These are phyloP conservation scores for Crithidia acanthocephali DNA, from an alignment of 208 protist genomes.

Conservation along the genomic window DNA sequence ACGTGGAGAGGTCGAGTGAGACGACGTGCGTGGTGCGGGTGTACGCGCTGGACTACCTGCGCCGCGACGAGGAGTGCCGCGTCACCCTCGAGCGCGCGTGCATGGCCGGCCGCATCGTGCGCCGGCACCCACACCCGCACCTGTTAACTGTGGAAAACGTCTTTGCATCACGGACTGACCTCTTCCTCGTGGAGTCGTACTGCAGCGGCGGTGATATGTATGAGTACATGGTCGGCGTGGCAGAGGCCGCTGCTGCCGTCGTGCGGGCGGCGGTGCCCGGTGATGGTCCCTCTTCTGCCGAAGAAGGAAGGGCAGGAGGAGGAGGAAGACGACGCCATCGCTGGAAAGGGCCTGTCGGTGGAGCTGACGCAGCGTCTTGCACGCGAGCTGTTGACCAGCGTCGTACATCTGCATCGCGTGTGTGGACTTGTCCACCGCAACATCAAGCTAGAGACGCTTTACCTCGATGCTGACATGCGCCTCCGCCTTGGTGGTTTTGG, in stretches of 20 bases:
- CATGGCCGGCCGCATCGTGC: slow-evolving; percentile 40
- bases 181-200: slow-evolving; percentile 63
- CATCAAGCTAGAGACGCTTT: slow-evolving; percentile 80
- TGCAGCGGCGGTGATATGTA: slow-evolving; percentile 70
- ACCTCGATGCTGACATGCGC: slow-evolving; percentile 48
- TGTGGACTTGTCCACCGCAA: slow-evolving; percentile 75
- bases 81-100: slow-evolving; percentile 61
- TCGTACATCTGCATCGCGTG: slow-evolving; percentile 59
- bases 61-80: slow-evolving; percentile 46
- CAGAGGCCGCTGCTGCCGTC: slow-evolving; percentile 22
- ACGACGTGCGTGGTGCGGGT: slow-evolving; percentile 58
- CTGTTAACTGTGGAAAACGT: slow-evolving; percentile 36
- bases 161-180: slow-evolving; percentile 60
- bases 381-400: slow-evolving; percentile 54
- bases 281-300: neutral
- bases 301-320: too few species aligned
- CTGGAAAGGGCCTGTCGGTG: slow-evolving; percentile 15
- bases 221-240: slow-evolving; percentile 39
- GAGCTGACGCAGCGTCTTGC: slow-evolving; percentile 42
- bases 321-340: neutral
- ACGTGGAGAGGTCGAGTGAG: neutral
- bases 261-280: neutral
- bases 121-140: slow-evolving; percentile 39
- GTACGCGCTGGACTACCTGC: slow-evolving; percentile 65
- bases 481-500: slow-evolving; percentile 64